Conservation (phyloP, 2,329 filamentous ascomycete species). For the Huntiella decipiens region DNA sequence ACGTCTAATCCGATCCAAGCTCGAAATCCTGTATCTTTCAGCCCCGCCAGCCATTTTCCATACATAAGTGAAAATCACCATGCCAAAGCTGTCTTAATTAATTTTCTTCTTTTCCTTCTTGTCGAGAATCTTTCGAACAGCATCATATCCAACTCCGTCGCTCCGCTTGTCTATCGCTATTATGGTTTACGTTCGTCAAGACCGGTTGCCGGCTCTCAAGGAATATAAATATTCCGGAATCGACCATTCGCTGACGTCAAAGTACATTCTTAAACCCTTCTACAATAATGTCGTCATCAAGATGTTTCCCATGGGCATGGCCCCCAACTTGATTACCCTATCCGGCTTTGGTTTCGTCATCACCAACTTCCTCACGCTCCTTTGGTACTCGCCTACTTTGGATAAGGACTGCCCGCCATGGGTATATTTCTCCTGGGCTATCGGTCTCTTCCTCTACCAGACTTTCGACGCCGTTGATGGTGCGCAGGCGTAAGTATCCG, state of each 20-base stretch:
- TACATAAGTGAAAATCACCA: too few relatives aligned
- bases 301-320: conserved; percentile 90
- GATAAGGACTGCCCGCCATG: conserved; percentile 85
- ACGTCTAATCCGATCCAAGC: too few relatives aligned
- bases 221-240: conserved; percentile 91
- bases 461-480: conserved; percentile 97
- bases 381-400: conserved; percentile 91
- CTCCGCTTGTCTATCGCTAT: conserved; percentile 13
- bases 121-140: not conserved
- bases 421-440: conserved; percentile 86
- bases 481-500: conserved; percentile 55
- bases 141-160: not conserved
- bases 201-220: conserved; percentile 70
- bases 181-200: conserved; percentile 93
- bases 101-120: too few relatives aligned
- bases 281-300: conserved; percentile 90
- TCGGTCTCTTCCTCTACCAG: conserved; percentile 87
- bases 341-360: conserved; percentile 82
- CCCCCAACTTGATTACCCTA: conserved; percentile 71
- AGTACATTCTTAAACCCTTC: conserved; percentile 92
- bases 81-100: too few relatives aligned
- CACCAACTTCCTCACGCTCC: conserved; percentile 69
- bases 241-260: conserved; percentile 75
- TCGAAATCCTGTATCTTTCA: too few relatives aligned
- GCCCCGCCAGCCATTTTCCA: too few relatives aligned